These are phyloP conservation scores for Pythium grandisporangium DNA, from an alignment of 352 stramenopile species.

Conservation along the genomic window DNA sequence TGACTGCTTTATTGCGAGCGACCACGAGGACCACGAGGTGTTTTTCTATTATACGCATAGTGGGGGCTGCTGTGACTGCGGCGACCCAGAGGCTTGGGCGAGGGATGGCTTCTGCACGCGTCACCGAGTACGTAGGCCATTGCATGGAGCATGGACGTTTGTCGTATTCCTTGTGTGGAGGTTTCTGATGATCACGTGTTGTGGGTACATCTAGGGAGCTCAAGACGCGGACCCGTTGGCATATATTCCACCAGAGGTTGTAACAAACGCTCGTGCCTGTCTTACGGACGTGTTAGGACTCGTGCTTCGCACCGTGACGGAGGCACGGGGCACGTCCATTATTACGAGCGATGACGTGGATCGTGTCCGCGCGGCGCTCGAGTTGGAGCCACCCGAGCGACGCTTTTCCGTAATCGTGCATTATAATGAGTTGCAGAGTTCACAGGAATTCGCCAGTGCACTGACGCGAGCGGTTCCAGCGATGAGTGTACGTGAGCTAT, in stretches of 20 bases:
- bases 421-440: slow-evolving; percentile 89
- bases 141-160: too few relatives aligned
- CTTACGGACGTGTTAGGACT: slow-evolving; percentile 60
- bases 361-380: slow-evolving; percentile 20
- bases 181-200: neutral
- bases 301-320: slow-evolving; percentile 50
- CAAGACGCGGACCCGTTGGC: slow-evolving; percentile 62
- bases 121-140: too few relatives aligned
- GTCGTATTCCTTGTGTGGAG: neutral
- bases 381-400: slow-evolving; percentile 10
- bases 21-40: slow-evolving; percentile 92
- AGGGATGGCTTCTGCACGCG: slow-evolving; percentile 90
- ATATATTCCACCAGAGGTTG: slow-evolving; percentile 39
- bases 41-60: slow-evolving; percentile 94
- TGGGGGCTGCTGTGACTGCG: slow-evolving; percentile 97
- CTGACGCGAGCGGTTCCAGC: slow-evolving; percentile 61
- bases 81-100: slow-evolving; percentile 95
- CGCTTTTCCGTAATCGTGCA: slow-evolving; percentile 88
- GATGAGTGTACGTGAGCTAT: slow-evolving; percentile 45
- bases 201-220: slow-evolving; percentile 20
- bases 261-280: slow-evolving; percentile 50
- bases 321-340: slow-evolving; percentile 47
- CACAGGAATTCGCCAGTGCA: slow-evolving; percentile 73
- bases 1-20: slow-evolving; percentile 92
- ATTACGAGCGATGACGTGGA: slow-evolving; percentile 42